Evolutionary conservation across 148 eudicot species (phyloP), one percentile per base, ranked within the genome.

Genomic region (Cornus suecica): DNA sequence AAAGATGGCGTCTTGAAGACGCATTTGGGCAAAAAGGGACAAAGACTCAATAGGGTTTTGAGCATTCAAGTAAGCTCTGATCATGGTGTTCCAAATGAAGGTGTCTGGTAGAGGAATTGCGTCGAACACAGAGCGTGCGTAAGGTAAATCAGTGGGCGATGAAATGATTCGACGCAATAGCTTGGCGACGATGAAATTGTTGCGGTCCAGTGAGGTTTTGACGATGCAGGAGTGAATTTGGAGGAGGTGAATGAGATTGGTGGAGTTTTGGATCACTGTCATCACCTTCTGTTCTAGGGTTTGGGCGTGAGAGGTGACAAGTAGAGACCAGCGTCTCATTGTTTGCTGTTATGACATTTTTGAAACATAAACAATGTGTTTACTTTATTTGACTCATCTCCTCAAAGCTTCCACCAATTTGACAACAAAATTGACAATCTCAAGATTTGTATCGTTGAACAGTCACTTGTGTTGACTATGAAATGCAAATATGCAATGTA

Each of bases 151-250:
- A 45, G 15, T 10, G 28, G 69, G 60, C 11, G 34, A 41, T 22
- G 73, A 60, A 56, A 51, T 11, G 52, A 70, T 3, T 70, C 52
- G 30, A 10, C 69, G 45, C 25, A 77, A 65, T 62, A 70, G 73
- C 23, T 68, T 76, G 56, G 78, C 23, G 51, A 76, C 52, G 56
- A 76, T 51, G 52, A 77, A 70, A 52, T 69, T 70, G 74, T 77
- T 70, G 23, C 31, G 56, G 26, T 77, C 60, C 5, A 77, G 66
- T 25, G 79, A 69, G 24, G 62, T 61, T 77, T 77, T 69, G 56
- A 77, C 28, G 51, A 69, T 45, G 45, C 61, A 45, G 10, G 79
- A 65, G 25, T 77, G 79, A 66, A 69, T 77, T 69, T 77, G 74
- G 28, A 60, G 79, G 34, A 70, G 66, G 22, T 61, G 66, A 28